These are phyloP conservation scores for Fusarium pseudoanthophilum DNA, from an alignment of 2,329 filamentous ascomycete genomes.

Conservation along the genomic window DNA sequence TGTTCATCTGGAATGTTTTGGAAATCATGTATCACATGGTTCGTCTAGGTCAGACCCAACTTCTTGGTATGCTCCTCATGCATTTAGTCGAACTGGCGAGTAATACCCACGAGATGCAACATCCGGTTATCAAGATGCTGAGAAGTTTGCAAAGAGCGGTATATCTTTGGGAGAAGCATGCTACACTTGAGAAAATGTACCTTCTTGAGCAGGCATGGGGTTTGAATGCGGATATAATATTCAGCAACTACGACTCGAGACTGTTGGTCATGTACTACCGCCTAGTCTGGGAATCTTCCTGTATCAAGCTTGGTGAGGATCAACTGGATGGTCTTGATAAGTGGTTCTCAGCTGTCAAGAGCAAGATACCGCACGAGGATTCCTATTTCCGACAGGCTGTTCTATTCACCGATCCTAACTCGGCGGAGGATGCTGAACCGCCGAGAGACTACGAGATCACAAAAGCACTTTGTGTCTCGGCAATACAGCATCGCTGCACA, in stretches of 20 bases:
- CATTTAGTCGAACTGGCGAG: neutral
- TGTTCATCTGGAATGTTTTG: slow-evolving; percentile 28
- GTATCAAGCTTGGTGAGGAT: neutral
- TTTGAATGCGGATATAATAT: slow-evolving; percentile 11
- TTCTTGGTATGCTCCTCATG: slow-evolving; percentile 8
- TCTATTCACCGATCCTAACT: neutral
- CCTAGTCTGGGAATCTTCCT: slow-evolving; percentile 11
- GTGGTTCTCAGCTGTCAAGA: slow-evolving; percentile 5
- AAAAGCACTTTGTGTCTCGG: slow-evolving; percentile 10
- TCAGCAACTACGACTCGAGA: slow-evolving; percentile 1
- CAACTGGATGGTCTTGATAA: neutral
- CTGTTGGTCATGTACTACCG: slow-evolving; percentile 17
- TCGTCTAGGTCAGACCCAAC: neutral
- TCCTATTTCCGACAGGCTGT: neutral
- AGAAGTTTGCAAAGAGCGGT: neutral
- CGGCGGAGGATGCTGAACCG: neutral
- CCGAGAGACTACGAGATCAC: slow-evolving; percentile 9
- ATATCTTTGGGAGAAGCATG: neutral
- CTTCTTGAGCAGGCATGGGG: slow-evolving; percentile 10
- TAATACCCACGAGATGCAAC: neutral
- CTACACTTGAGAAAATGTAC: neutral
- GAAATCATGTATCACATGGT: slow-evolving; percentile 22
- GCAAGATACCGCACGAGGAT: neutral
- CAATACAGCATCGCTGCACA: slow-evolving; percentile 21
- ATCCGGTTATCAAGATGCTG: slow-evolving; percentile 9